phyloP scores from a whole-genome alignment of 208 protist species.

The Entamoeba invadens region DNA sequence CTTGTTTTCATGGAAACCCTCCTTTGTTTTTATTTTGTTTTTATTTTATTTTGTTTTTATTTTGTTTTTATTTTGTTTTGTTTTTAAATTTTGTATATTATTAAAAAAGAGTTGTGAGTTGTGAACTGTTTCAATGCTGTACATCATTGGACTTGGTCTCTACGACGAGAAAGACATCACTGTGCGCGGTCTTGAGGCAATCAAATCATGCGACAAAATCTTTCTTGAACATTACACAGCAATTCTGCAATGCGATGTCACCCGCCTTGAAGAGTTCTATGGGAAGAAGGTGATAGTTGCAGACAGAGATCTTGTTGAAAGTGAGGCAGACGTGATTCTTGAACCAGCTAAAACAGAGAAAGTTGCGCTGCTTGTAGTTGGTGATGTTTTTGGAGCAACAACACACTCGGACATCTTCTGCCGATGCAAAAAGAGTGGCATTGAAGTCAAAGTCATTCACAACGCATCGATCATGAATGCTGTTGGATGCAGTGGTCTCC shows the following conservation, averaged over 20 bases:
- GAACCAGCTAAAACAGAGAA: constrained; percentile 51
- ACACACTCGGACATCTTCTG: constrained; percentile 92
- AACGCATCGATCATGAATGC: constrained; percentile 98
- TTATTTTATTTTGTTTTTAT: too few relatives aligned
- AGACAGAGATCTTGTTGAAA: constrained; percentile 81
- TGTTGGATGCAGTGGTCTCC: constrained; percentile 83
- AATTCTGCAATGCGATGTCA: constrained; percentile 60
- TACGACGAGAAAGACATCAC: constrained; percentile 92
- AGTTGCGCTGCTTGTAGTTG: constrained; percentile 90
- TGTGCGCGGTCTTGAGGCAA: constrained; percentile 72
- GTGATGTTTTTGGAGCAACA: constrained; percentile 92
- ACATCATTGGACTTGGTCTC: constrained; percentile 83
- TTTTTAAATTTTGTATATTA: too few relatives aligned
- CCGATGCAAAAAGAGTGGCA: constrained; percentile 61
- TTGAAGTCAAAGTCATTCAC: constrained; percentile 72
- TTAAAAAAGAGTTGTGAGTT: too few relatives aligned
- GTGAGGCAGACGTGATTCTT: constrained; percentile 62
- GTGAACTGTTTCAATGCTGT: too few relatives aligned
- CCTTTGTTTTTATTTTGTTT: too few relatives aligned
- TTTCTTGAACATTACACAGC: constrained; percentile 96
- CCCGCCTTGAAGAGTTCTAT: constrained; percentile 56
- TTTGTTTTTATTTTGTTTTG: too few relatives aligned
- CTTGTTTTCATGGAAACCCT: too few relatives aligned
- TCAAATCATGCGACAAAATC: constrained; percentile 67
- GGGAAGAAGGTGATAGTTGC: constrained; percentile 64